Conservation (phyloP, 2,329 filamentous ascomycete genomes). For the Fusarium guadeloupense region DNA sequence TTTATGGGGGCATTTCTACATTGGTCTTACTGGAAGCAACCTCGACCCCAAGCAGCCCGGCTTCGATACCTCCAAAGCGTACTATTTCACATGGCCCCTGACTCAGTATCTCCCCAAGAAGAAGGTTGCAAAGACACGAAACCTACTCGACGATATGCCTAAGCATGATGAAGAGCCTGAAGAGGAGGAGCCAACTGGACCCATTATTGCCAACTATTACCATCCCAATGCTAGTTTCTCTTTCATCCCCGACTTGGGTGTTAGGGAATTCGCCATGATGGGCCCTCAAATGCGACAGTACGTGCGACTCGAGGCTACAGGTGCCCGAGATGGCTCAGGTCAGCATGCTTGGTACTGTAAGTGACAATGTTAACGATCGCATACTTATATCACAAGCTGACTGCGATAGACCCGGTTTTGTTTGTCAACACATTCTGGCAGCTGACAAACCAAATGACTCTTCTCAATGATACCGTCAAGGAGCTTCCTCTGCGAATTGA, state of each 20-base stretch:
- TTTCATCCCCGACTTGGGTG: slow-evolving; percentile 82
- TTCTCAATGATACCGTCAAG: slow-evolving; percentile 89
- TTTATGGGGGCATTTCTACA: slow-evolving; percentile 92
- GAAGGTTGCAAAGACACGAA: slow-evolving; percentile 87
- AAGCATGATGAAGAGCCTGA: slow-evolving; percentile 57
- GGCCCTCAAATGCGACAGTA: slow-evolving; percentile 81
- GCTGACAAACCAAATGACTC: slow-evolving; percentile 87
- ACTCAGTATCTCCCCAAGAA: slow-evolving; percentile 93
- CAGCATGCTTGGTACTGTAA: slow-evolving; percentile 89
- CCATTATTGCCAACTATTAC: slow-evolving; percentile 86
- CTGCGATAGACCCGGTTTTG: slow-evolving; percentile 71
- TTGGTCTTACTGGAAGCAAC: slow-evolving; percentile 77
- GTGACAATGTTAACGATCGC: slow-evolving; percentile 28
- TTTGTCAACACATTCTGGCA: slow-evolving; percentile 99
- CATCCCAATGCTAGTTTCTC: slow-evolving; percentile 94
- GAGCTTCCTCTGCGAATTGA: slow-evolving; percentile 84
- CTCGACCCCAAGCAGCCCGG: slow-evolving; percentile 77
- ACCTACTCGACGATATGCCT: slow-evolving; percentile 71
- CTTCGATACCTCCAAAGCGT: slow-evolving; percentile 80
- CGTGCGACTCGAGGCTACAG: slow-evolving; percentile 80
- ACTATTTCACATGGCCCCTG: slow-evolving; percentile 84
- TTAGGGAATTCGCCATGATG: slow-evolving; percentile 71
- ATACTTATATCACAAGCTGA: slow-evolving; percentile 21
- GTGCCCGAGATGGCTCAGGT: slow-evolving; percentile 83
- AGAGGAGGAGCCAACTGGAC: slow-evolving; percentile 65